Base-by-base conservation (phyloP, 139 green algal genomes). In the Coelastrella sp. region DNA sequence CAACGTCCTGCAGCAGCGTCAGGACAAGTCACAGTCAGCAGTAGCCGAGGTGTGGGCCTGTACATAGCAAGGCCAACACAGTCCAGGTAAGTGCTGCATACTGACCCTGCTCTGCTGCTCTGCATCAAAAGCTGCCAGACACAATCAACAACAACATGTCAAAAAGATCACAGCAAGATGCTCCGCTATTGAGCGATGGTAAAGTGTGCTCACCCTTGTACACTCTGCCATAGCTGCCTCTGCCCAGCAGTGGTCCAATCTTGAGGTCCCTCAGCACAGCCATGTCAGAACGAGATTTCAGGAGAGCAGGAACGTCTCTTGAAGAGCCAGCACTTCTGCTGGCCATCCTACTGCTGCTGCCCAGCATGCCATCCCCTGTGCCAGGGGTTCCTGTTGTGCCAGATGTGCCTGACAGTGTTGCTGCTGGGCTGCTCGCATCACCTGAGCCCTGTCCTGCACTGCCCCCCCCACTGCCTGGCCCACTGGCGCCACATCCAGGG, bases 241-340 rank as follows among this genome's bases (percentile, higher is more conserved):
- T 87, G 24, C 87, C 87, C 17, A 91, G 84, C 84, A 89, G 70
- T 24, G 84, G 68, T n/a, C 84, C 84, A 70, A 89, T 68, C 84
- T 73, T 89, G 19, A 89, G 76, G 20, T 89, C 84, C 7, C 58
- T 15, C 70, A 89, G 49, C 68, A 89, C 84, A 4, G 84, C 84
- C 70, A 74, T 73, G 8, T 89, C 70, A 35, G 70, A 83, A 1
- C 84, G 35, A 7, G n/a, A 6, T 49, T 89, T 81, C 19, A 89
- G 84, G 68, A 89, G 22, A 3, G 70, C 58, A 25, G 70, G 27
- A 56, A 89, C 35, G 8, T 12, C 74, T 17, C 25, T 10, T 59
- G 74, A 76, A 24, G 19, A 74, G 11, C n/a, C 58, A 22, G 17
- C 57, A 35, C 78, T 22, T 14, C 49, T 84, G 56, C 6, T 68